Percentiles rank a stretch among this genome's conserved stretches.
These are phyloP conservation scores for Chaetomiaceae sp. DNA, from an alignment of 2,329 filamentous ascomycete genomes.

Conservation along the genomic window DNA sequence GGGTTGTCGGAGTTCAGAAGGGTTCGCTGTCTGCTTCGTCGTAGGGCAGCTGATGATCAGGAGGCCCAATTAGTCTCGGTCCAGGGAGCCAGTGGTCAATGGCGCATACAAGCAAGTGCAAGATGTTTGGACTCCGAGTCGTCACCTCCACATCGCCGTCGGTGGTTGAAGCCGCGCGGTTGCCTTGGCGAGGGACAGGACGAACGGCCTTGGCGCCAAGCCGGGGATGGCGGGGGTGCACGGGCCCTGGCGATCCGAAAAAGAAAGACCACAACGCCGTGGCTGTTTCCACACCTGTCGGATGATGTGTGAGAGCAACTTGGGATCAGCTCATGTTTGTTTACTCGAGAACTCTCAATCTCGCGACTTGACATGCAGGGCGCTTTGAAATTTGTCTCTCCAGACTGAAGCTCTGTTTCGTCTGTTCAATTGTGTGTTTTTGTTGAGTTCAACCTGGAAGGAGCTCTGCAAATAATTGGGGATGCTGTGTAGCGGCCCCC, in stretches of 20 bases:
- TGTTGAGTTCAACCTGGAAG: background rate
- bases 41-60: background rate
- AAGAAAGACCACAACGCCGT: too few relatives aligned
- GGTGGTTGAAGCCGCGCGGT: slow-evolving; percentile 12
- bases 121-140: too few relatives aligned
- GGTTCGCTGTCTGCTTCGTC: background rate
- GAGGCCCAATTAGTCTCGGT: background rate
- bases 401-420: slow-evolving; percentile 14
- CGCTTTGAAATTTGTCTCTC: slow-evolving; percentile 6
- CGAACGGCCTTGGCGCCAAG: slow-evolving; percentile 16
- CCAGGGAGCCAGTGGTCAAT: background rate
- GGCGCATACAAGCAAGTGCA: too few relatives aligned
- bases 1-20: background rate
- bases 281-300: too few relatives aligned
- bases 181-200: slow-evolving; percentile 1
- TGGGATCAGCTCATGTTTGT: background rate
- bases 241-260: background rate
- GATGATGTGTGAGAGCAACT: background rate
- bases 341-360: background rate
- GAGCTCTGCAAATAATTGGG: background rate
- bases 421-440: background rate
- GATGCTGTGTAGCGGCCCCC: slow-evolving; percentile 17
- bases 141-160: slow-evolving; percentile 12
- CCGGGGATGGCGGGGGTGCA: slow-evolving; percentile 4
- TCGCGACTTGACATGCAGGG: slow-evolving; percentile 11